Evolutionary conservation across 2,329 filamentous ascomycete genomes (phyloP).

Genomic region (Fusarium redolens): DNA sequence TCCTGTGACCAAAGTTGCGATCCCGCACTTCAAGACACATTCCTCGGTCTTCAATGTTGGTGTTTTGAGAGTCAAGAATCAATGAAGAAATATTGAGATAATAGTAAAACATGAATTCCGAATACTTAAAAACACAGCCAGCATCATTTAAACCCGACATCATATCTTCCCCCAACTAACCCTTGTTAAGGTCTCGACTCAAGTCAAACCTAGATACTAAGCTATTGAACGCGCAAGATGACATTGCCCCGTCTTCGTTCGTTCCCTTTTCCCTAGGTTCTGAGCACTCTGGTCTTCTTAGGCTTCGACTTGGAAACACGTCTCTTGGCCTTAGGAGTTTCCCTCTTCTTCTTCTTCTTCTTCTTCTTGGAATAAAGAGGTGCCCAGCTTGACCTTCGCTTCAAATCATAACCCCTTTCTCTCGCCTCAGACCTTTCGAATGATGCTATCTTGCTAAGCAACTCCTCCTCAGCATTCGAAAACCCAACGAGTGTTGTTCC

Average conservation of each 20-base stretch:
- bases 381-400: constrained; percentile 24
- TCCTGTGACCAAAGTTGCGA: background rate
- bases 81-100: background rate
- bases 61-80: background rate
- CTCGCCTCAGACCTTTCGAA: background rate
- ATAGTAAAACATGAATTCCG: background rate
- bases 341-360: background rate
- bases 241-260: background rate
- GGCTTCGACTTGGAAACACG: background rate
- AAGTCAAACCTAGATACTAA: background rate
- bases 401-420: constrained; percentile 3
- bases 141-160: background rate
- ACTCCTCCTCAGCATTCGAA: background rate
- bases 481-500: constrained; percentile 1
- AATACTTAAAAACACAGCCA: background rate
- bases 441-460: background rate
- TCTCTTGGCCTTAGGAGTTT: background rate
- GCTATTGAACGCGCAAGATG: background rate
- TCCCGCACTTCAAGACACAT: background rate
- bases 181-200: too few species aligned
- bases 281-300: background rate
- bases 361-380: background rate
- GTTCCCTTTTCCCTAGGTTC: background rate
- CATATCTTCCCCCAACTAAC: background rate
- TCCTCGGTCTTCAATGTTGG: background rate